phyloP scores from a whole-genome alignment of 768 basidiomycete genomes.

The Boletus vinaceobasis region DNA sequence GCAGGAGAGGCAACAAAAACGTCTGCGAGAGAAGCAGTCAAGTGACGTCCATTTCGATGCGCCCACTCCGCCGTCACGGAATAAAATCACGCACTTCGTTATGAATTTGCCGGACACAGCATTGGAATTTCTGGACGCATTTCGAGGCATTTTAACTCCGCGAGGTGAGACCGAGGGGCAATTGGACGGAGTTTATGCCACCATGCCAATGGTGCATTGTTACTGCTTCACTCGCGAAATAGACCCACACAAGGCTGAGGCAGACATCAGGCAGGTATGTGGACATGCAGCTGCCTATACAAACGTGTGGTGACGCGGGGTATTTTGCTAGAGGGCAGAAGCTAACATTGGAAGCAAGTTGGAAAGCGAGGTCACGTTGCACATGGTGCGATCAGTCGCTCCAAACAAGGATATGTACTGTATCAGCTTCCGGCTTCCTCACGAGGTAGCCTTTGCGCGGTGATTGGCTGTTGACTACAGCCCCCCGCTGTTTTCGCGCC shows the following conservation, averaged over 20 bases:
- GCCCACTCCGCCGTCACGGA: conserved; percentile 37
- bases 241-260: conserved; percentile 61
- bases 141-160: conserved; percentile 63
- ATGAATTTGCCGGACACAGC: conserved; percentile 98
- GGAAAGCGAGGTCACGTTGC: conserved; percentile 48
- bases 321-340: conserved; percentile 61
- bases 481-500: not conserved
- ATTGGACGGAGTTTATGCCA: conserved; percentile 43
- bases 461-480: conserved; percentile 2
- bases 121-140: conserved; percentile 85
- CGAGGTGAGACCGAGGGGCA: conserved; percentile 35
- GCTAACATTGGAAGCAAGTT: conserved; percentile 57
- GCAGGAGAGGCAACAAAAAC: conserved; percentile 46
- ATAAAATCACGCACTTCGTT: conserved; percentile 79
- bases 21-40: conserved; percentile 30
- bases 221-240: conserved; percentile 93
- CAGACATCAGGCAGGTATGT: conserved; percentile 79
- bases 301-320: conserved; percentile 6
- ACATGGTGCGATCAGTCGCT: conserved; percentile 88
- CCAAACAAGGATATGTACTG: conserved; percentile 99
- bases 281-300: conserved; percentile 1
- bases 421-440: conserved; percentile 77
- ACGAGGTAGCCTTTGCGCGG: conserved; percentile 35
- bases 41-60: not conserved
- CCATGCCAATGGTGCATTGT: conserved; percentile 90